Conservation (phyloP, 83 land plant genomes). For the Larix sibirica region DNA sequence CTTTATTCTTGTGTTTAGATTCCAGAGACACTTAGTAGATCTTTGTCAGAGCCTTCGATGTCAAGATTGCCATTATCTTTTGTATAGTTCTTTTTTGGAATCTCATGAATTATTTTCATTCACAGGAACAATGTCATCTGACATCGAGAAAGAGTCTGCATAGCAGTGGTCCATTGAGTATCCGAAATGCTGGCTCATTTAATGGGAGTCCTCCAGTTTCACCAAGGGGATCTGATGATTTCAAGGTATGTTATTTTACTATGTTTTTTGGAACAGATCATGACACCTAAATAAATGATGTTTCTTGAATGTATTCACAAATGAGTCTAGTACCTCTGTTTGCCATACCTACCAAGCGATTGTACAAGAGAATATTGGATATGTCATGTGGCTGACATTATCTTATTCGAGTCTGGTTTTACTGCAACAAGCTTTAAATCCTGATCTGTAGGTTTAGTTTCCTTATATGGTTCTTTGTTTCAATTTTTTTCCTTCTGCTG, state of each 20-base stretch:
- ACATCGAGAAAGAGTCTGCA: slow-evolving; percentile 80
- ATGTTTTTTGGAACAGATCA: neutral
- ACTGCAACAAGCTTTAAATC: slow-evolving; percentile 14
- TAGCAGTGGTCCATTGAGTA: slow-evolving; percentile 77
- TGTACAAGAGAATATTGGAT: neutral
- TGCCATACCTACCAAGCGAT: neutral
- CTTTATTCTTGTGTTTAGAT: neutral
- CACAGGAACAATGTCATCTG: slow-evolving; percentile 74
- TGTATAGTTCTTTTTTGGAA: neutral
- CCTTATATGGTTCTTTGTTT: neutral
- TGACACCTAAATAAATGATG: neutral
- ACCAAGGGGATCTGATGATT: slow-evolving; percentile 77
- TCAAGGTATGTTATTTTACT: slow-evolving; percentile 44
- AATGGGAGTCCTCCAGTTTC: slow-evolving; percentile 87
- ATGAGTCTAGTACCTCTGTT: neutral
- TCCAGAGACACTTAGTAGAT: neutral
- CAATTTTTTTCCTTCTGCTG: neutral
- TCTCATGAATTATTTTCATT: slow-evolving; percentile 1
- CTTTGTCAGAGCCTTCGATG: neutral
- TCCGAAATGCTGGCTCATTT: slow-evolving; percentile 40
- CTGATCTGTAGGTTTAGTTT: slow-evolving; percentile 8
- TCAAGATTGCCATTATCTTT: neutral
- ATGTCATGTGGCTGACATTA: neutral
- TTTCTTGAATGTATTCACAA: neutral
- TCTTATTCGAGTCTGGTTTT: slow-evolving; percentile 13